Evolutionary conservation across 208 protist species (phyloP), one percentile per base, ranked within the genome.

Genomic region (Vickermania ingenoplastis): DNA sequence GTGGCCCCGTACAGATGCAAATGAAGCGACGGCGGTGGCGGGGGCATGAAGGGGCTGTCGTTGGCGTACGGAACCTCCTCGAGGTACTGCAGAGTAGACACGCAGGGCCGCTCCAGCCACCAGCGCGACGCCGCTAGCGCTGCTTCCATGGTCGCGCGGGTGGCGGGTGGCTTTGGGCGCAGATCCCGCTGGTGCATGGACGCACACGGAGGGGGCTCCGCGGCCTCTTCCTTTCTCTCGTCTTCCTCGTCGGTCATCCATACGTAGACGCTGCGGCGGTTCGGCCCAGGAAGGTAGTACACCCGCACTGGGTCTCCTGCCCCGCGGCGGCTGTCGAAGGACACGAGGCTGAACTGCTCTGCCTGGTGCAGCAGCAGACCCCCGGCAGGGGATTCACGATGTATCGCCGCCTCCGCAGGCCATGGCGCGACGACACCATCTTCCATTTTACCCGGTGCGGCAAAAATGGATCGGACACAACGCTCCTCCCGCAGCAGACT

Each of bases 41-140:
- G 50, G 22, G 24, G 50, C 5, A 26, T 13, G 23, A 54, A 26
- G 7, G 21, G 7, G 13, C 11, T 54, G 5, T 13, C 22, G 21
- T 54, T 26, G 7, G 50, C 50, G 50, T 54, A 54, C 36, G 7
- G 11, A 26, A 25, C 7, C 50, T 54, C 50, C 5, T 54, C 7
- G 7, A 54, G 13, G 50, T 54, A 54, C n/a, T 27, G 13, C 50
- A 54, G 7, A 13, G 21, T 54, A 13, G 50, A 54, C 50, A 54
- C 50, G 23, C 21, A 26, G 11, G 50, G 50, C 7, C 50, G 50
- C 5, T 28, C n/a, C 13, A 54, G 24, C 50, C 50, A 54, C 50
- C 50, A 54, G 7, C 50, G 50, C 24, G 50, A 28, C 11, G 24
- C 21, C 7, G 5, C 50, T 13, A 54, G 50, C 23, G 24, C 21